Percentiles rank a stretch among this genome's conserved stretches.
Evolutionary conservation across 768 basidiomycete species (phyloP).

Genomic region (Pisolithus microcarpus): DNA sequence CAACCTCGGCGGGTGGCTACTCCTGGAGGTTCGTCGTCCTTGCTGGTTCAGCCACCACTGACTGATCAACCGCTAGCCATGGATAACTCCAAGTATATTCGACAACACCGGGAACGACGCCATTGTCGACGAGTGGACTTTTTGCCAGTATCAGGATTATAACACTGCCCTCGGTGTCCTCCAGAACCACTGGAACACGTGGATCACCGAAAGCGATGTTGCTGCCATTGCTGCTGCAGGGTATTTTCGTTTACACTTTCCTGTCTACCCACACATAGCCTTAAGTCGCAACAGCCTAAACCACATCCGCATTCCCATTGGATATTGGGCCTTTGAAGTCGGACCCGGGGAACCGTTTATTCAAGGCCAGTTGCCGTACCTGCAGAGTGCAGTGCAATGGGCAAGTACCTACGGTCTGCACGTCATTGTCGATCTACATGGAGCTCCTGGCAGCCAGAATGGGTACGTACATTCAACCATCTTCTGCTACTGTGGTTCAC

Average conservation of each 20-base stretch:
- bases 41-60: conserved; percentile 13
- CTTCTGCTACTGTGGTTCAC: conserved; percentile 1
- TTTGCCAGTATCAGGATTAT: conserved; percentile 53
- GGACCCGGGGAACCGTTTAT: conserved; percentile 71
- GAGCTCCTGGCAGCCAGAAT: conserved; percentile 81
- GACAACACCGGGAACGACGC: conserved; percentile 42
- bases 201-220: conserved; percentile 82
- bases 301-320: conserved; percentile 79
- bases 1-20: conserved; percentile 67
- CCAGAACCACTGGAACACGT: conserved; percentile 70
- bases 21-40: conserved; percentile 38
- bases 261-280: conserved; percentile 1
- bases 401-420: conserved; percentile 67
- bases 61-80: conserved; percentile 51
- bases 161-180: conserved; percentile 45
- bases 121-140: conserved; percentile 77
- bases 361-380: conserved; percentile 66
- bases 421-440: conserved; percentile 73
- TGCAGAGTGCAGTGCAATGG: conserved; percentile 61
- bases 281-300: conserved; percentile 48
- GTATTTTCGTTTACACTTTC: conserved; percentile 29
- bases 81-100: conserved; percentile 75
- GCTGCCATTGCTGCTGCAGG: conserved; percentile 66
- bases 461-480: conserved; percentile 37
- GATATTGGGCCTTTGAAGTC: conserved; percentile 87